phyloP scores from a whole-genome alignment of 75 land plant species.

The Larix kaempferi region DNA sequence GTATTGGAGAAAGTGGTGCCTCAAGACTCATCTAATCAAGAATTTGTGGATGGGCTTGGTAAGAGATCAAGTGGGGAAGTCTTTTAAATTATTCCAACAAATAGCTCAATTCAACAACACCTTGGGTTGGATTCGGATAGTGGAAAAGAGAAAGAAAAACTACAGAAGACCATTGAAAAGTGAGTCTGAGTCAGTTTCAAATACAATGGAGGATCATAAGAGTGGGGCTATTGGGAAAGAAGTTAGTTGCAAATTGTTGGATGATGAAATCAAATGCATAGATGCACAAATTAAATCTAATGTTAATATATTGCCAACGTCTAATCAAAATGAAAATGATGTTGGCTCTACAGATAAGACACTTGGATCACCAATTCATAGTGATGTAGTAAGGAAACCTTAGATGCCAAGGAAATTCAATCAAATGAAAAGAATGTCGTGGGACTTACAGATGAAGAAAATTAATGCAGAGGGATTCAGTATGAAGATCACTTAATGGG shows the following conservation, averaged over 20 bases:
- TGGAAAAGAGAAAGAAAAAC: no score
- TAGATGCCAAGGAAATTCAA: no score
- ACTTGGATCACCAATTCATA: no score
- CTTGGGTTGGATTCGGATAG: constrained; percentile 22
- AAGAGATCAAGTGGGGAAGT: background rate
- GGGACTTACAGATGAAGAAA: background rate
- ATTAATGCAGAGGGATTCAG: background rate
- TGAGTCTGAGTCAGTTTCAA: no score
- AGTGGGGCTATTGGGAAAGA: background rate
- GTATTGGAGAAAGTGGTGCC: constrained; percentile 44
- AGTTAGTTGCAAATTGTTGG: background rate
- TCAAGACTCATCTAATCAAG: constrained; percentile 4
- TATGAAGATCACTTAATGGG: background rate
- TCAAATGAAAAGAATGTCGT: no score
- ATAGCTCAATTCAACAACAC: background rate
- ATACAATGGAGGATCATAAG: no score
- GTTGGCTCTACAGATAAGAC: no score
- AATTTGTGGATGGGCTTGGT: background rate
- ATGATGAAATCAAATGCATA: background rate
- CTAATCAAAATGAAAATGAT: background rate
- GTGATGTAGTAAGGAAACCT: no score
- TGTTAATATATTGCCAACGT: no score
- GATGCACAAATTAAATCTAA: no score
- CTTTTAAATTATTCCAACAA: constrained; percentile 12
- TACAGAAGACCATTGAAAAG: no score